Base-by-base conservation (phyloP, 2,329 filamentous ascomycete genomes). In the Colletotrichum sp. region DNA sequence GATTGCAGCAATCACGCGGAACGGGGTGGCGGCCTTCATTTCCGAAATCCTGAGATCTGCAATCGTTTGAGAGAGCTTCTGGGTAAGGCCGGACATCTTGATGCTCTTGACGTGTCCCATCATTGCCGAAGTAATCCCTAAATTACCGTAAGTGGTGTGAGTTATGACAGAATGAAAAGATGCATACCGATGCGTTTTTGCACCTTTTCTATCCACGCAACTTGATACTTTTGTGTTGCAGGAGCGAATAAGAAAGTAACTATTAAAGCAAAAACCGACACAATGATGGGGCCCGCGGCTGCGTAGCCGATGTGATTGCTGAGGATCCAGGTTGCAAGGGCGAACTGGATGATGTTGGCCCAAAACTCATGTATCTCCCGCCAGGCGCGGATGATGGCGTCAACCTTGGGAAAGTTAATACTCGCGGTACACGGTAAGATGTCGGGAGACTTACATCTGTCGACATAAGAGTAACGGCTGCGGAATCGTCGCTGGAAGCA, bases 41-140 rank as follows among this genome's bases (percentile, higher is more conserved):
- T 82, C 81, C 12, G 30, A 55, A 5, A 71, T 69, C 10, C 81
- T 78, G 24, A 81, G 39, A 8, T 76, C 71, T 2, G 78, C 69
- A 21, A 82, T 76, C 8, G 77, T 74, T 4, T 67, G 26, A 30
- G 79, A 80, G 83, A 79, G 87, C 13, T 84, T 84, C n/a, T 86
- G 81, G 36, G 85, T 86, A 13, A 91, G 78, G 0, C 89, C 89
- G 2, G 87, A 83, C 78, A 90, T 87, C 78, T 90, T 90, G 72
- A 90, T 84, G 16, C 86, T 86, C 77, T 89, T 90, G 82, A 91
- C 89, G 21, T 86, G 86, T 8, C 85, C 85, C 1, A 90, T 82
- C 79, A 89, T 87, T 6, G 84, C 84, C 5, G 87, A 83, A 2
- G 89, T 90, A 39, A 86, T 12, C 81, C 82, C 8, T 80, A 78